Evolutionary conservation across 257 asterid species (phyloP), one percentile per base, ranked within the genome.

Genomic region (Solanum gracilifrons): DNA sequence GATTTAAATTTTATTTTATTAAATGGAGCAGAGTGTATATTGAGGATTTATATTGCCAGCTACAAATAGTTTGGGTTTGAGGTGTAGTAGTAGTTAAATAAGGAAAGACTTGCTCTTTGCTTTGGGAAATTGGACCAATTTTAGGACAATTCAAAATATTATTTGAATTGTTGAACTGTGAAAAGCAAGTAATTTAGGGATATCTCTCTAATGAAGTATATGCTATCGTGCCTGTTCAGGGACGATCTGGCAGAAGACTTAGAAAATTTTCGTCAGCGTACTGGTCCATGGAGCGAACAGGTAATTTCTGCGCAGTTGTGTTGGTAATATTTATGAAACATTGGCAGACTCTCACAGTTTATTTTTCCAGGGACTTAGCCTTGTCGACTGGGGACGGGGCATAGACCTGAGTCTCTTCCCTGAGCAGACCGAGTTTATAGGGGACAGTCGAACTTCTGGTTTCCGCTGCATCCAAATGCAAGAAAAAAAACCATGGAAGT

Each of bases 351-450:
- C 20, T 80, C 84, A 85, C 46, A 62, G 51, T 76, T 89, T 76
- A 75, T 23, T 48, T 84, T 62, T 87, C 79, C 95, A 97, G 99
- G 99, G 99, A 66, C 96, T 96, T 88, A 94, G 98, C 92, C 98
- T 97, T 84, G 97, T 97, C 9, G 99, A 97, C 91, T 97, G 99
- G 99, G 99, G 99, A 69, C 92, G 96, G 92, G 98, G 99, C 82
- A 96, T 97, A 69, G 99, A 96, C 88, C 89, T 95, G 80, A 91
- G 90, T 85, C 94, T 96, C 71, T 96, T 95, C 85, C 96, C 98
- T 10, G 71, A 91, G 37, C 72, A 87, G 88, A 93, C 97, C 48
- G 91, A 93, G 89, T 97, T 97, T 86, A 84, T 79, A n/a, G 99
- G 98, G 87, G 99, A 94, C 82, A 88, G 98, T 86, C 92, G 99